Conservation (phyloP, 202 grass and related monocot genomes). For the Zoysia matrella region DNA sequence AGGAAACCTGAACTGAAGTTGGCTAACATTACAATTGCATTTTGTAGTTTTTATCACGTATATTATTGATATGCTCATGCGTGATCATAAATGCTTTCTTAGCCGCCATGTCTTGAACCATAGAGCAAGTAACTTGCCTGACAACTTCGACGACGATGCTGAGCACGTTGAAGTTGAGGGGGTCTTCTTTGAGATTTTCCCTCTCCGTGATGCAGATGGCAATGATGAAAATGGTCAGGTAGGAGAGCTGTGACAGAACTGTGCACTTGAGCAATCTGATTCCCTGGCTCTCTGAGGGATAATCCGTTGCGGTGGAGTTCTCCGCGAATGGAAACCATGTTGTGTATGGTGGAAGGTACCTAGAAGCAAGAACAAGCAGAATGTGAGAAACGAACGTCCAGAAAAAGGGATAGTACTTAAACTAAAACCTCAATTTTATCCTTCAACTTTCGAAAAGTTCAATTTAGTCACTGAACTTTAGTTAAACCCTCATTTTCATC, state of each 20-base stretch:
- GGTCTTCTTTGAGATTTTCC: constrained; percentile 54
- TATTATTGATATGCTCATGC: too few species aligned
- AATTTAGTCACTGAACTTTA: too few species aligned
- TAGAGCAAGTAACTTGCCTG: constrained; percentile 44
- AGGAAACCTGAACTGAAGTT: too few species aligned
- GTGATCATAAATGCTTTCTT: background rate
- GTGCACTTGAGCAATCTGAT: constrained; percentile 38
- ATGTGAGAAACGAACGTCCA: background rate
- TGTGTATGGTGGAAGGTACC: constrained; percentile 81
- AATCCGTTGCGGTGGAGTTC: background rate
- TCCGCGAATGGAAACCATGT: constrained; percentile 61
- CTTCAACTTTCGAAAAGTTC: too few species aligned
- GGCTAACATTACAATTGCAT: background rate
- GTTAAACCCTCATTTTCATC: too few species aligned
- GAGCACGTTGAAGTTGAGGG: constrained; percentile 73
- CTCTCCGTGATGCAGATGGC: constrained; percentile 71
- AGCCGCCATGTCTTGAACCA: background rate
- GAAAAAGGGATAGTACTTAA: background rate
- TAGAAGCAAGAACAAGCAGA: constrained; percentile 38
- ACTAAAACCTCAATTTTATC: too few species aligned
- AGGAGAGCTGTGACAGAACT: constrained; percentile 53
- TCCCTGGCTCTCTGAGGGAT: constrained; percentile 19
- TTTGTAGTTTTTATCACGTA: too few species aligned
- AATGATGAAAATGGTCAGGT: constrained; percentile 57
- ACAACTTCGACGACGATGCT: constrained; percentile 67